These are phyloP conservation scores for Erigeron philadelphicus DNA, from an alignment of 140 eudicot species.

Conservation along the genomic window DNA sequence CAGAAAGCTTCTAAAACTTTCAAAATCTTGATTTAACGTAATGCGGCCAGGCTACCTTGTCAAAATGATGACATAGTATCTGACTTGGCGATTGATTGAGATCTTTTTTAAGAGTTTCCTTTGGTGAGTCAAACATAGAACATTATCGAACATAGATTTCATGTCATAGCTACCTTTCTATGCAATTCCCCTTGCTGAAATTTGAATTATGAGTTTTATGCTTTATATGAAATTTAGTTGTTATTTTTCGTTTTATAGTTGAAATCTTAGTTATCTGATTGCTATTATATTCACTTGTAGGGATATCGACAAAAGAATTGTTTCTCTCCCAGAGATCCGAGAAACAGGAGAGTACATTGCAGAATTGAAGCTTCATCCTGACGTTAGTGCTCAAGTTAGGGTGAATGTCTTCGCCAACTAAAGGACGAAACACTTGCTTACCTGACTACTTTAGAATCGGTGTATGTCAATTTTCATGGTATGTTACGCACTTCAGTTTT, in stretches of 20 bases:
- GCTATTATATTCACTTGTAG: constrained; percentile 30
- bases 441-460: constrained; percentile 19
- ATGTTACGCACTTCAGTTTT: not conserved
- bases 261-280: not conserved
- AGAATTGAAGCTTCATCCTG: constrained; percentile 85
- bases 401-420: constrained; percentile 75
- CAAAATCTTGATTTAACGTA: no score
- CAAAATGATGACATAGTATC: no score
- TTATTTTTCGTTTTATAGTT: not conserved
- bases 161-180: not conserved
- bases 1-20: no score
- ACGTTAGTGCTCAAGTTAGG: constrained; percentile 74
- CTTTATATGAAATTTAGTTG: not conserved
- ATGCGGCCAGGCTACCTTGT: no score
- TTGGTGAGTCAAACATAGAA: not conserved
- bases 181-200: not conserved
- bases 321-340: constrained; percentile 77
- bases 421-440: constrained; percentile 21
- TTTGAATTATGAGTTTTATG: not conserved
- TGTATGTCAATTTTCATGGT: constrained; percentile 40
- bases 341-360: constrained; percentile 86
- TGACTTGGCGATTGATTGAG: no score
- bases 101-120: not conserved
- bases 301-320: constrained; percentile 89
- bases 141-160: not conserved